Percentiles rank a stretch among this genome's conserved stretches.
phyloP scores from a whole-genome alignment of 805 yeast genomes.

The Candida cerambycidarum region DNA sequence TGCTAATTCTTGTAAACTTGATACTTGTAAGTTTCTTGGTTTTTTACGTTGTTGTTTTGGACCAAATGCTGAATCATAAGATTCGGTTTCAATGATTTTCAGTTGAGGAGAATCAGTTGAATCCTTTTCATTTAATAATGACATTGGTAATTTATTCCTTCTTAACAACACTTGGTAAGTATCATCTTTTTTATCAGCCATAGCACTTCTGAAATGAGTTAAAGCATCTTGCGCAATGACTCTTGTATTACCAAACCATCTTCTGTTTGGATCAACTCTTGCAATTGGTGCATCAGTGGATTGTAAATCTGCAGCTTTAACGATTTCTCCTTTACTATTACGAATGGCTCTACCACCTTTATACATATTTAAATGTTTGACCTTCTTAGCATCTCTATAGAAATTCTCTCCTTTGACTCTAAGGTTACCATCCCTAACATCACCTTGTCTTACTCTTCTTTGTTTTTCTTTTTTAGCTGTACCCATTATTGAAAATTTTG shows the following conservation, averaged over 20 bases:
- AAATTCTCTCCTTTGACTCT: conserved; percentile 97
- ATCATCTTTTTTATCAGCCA: conserved; percentile 82
- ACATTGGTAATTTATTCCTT: conserved; percentile 94
- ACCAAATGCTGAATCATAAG: conserved; percentile 80
- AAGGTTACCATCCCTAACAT: conserved; percentile 82
- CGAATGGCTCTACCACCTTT: conserved; percentile 86
- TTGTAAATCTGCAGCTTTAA: conserved; percentile 85
- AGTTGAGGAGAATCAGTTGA: conserved; percentile 73
- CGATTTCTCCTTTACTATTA: conserved; percentile 83
- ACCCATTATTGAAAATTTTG: conserved; percentile 59
- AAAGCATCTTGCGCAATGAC: conserved; percentile 97
- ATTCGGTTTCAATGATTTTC: conserved; percentile 84
- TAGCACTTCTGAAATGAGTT: conserved; percentile 89
- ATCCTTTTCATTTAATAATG: conserved; percentile 84
- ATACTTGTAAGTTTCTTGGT: conserved; percentile 72
- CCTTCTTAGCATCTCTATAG: conserved; percentile 91
- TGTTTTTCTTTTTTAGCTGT: conserved; percentile 87
- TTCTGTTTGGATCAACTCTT: conserved; percentile 91
- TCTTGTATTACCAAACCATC: conserved; percentile 97
- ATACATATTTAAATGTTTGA: conserved; percentile 87
- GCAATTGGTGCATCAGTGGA: conserved; percentile 86
- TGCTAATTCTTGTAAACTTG: conserved; percentile 78
- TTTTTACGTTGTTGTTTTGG: conserved; percentile 93
- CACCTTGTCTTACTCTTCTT: conserved; percentile 82
- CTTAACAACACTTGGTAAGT: conserved; percentile 81